Evolutionary conservation across 2,329 filamentous ascomycete species (phyloP), one percentile per base, ranked within the genome.

Genomic region (Fusarium xylarioides): DNA sequence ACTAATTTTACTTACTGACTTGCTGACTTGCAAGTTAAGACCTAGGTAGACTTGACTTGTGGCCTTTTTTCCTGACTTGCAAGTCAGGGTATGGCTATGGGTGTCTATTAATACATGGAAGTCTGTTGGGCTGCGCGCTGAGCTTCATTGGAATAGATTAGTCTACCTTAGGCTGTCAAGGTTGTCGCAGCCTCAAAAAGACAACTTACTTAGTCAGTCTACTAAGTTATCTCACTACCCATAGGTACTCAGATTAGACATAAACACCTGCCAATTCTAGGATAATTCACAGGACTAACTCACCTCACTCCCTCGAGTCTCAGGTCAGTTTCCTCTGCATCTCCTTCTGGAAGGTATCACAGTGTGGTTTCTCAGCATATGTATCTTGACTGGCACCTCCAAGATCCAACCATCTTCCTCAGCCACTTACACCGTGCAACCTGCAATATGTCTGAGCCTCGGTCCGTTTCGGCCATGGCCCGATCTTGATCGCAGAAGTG

Each of bases 311-410:
- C 18, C n/a, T 47, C 63, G 38, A 53, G 44, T 66, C 68, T 40
- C 50, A 61, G 40, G 35, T 32, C 30, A 28, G 26, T 57, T 28
- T 53, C 43, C 30, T 34, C 40, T 61, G 37, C 32, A 58, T 55
- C 57, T 63, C 62, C 54, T 74, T 74, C 70, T 71, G 66, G 70
- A 74, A 74, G 62, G 62, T 68, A 59, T 68, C 37, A 56, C 57
- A 47, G 15, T 30, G 26, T 30, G 8, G 63, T 58, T 66, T 38
- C 62, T 46, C 46, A 56, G 26, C 56, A 40, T 52, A 28, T 28
- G 26, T 28, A 44, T 40, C 19, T 30, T 43, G 42, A 35, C 34
- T 50, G 35, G 50, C 58, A 58, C 38, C 38, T 55, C 55, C 11
- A 54, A 28, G 42, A 49, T 40, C 62, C 62, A 70, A 67, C 38